These are phyloP conservation scores for Crucihimalaya himalaica DNA, from an alignment of 345 rosid genomes.

Conservation along the genomic window DNA sequence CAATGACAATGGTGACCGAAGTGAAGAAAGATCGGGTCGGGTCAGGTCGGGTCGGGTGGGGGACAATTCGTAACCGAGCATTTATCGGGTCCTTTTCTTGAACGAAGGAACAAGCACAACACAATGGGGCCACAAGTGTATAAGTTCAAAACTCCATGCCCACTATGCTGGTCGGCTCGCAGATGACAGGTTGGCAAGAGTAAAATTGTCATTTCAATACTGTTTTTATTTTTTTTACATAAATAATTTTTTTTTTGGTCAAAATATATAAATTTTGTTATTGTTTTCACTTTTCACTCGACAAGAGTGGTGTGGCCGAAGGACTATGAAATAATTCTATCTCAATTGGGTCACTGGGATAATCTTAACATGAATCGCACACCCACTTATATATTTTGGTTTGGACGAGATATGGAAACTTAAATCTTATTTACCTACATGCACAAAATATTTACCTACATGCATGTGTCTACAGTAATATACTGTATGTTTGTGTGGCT, in stretches of 20 bases:
- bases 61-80: background rate
- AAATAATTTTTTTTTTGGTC: too few relatives aligned
- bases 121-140: slow-evolving; percentile 32
- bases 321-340: too few relatives aligned
- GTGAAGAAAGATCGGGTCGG: background rate
- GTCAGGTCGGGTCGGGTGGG: slow-evolving; percentile 5
- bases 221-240: background rate
- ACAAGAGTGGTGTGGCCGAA: too few relatives aligned
- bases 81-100: slow-evolving; percentile 36
- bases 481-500: too few relatives aligned
- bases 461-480: too few relatives aligned
- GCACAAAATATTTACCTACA: too few relatives aligned
- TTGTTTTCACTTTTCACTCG: too few relatives aligned
- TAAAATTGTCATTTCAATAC: slow-evolving; percentile 6
- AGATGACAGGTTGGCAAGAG: slow-evolving; percentile 37
- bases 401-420: background rate
- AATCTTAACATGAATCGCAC: too few relatives aligned
- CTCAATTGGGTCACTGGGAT: too few relatives aligned
- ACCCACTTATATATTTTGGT: background rate
- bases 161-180: slow-evolving; percentile 29
- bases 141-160: slow-evolving; percentile 31
- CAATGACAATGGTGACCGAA: slow-evolving; percentile 7
- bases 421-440: background rate
- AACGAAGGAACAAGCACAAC: slow-evolving; percentile 22
- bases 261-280: too few relatives aligned